Percentiles rank a stretch among this genome's conserved stretches.
These are phyloP conservation scores for Flaveria linearis DNA, from an alignment of 129 eudicot species.

Conservation along the genomic window DNA sequence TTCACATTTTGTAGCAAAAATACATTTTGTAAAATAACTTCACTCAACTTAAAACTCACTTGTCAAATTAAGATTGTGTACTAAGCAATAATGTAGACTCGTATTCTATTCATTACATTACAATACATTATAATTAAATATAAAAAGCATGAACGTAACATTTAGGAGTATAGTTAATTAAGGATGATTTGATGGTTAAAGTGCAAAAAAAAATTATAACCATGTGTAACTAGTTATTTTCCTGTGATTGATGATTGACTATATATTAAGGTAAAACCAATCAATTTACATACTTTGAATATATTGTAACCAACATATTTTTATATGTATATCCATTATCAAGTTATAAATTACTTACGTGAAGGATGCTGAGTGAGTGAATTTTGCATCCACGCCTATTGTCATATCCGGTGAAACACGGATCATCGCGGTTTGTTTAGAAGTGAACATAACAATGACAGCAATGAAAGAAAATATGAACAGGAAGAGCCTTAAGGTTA, in stretches of 20 bases:
- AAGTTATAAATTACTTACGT: conserved; percentile 10
- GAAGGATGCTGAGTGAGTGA: conserved; percentile 25
- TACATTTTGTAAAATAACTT: too few species aligned
- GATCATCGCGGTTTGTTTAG: conserved; percentile 10
- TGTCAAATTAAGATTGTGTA: too few species aligned
- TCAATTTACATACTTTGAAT: neutral
- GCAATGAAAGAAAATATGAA: neutral
- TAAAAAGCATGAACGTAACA: neutral
- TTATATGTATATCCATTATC: too few species aligned
- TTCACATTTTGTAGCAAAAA: too few species aligned
- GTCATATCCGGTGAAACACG: conserved; percentile 10
- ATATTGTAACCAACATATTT: neutral
- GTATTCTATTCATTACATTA: too few species aligned
- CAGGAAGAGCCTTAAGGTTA: conserved; percentile 18
- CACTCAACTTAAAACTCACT: too few species aligned
- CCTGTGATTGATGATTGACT: neutral
- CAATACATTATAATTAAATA: too few species aligned
- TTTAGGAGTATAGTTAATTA: neutral
- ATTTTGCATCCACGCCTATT: conserved; percentile 4
- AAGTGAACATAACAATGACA: conserved; percentile 18
- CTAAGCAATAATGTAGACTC: too few species aligned
- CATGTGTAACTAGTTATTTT: neutral
- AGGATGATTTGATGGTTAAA: neutral
- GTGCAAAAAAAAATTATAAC: neutral
- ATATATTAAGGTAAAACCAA: neutral